phyloP scores from a whole-genome alignment of 805 yeast genomes.

The Hanseniaspora thailandica region DNA sequence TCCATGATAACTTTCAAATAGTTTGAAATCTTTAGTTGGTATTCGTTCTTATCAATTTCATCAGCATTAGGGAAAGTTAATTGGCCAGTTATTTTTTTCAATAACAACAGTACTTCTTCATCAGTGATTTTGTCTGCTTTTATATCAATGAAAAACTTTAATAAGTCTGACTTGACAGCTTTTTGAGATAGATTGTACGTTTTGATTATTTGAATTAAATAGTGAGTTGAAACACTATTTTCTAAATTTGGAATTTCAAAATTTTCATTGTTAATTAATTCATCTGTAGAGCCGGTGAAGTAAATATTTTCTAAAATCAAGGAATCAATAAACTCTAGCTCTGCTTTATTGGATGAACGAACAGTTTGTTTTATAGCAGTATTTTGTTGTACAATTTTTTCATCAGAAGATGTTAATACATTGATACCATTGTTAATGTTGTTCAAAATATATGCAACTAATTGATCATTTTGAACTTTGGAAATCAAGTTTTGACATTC shows the following conservation, averaged over 20 bases:
- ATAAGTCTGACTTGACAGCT: not conserved
- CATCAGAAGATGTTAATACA: not conserved
- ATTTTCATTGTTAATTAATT: not conserved
- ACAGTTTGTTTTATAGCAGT: not conserved
- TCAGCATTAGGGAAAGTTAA: conserved; percentile 38
- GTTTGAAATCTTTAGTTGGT: conserved; percentile 20
- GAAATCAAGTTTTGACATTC: not conserved
- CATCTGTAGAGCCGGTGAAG: not conserved
- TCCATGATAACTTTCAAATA: conserved; percentile 26
- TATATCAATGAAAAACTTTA: not conserved
- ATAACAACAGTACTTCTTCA: conserved; percentile 17
- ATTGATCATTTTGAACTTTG: not conserved
- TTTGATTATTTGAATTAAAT: not conserved
- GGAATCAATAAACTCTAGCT: not conserved
- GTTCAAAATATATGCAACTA: not conserved
- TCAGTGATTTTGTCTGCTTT: conserved; percentile 16
- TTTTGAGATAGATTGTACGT: not conserved
- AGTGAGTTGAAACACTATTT: not conserved
- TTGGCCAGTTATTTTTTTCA: conserved; percentile 19
- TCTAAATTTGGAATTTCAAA: conserved; percentile 1
- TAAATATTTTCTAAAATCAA: conserved; percentile 2
- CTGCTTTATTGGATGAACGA: not conserved
- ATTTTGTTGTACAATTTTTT: not conserved
- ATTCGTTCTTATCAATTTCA: conserved; percentile 24
- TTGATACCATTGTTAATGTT: not conserved